Base-by-base conservation (phyloP, 148 eudicot species). In the Rheum nobile region DNA sequence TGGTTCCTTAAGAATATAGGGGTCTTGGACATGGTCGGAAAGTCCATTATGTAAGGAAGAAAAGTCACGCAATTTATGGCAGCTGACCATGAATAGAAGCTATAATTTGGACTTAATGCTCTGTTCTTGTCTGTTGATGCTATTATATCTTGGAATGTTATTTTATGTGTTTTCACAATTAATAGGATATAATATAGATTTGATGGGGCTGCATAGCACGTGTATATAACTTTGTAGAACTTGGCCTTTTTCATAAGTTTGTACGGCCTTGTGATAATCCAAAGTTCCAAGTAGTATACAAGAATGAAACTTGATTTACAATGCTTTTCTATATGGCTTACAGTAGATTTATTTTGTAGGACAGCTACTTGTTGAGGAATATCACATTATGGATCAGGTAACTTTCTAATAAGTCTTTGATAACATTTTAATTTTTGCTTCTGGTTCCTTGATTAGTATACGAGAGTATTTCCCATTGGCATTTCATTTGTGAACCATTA, bases 401-500 rank as follows among this genome's bases (percentile, higher is more conserved):
- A 32, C 6, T 14, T 32, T 32, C 70, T 65, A 31, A 65, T 8
- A 65, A 65, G 32, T 17, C 70, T 34, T 16, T 32, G 22, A 65
- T 31, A 31, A 32, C n/a, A n/a, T 63, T 32, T 16, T 63, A 3
- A 65, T 5, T 8, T 16, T 16, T 34, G 8, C 38, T 65, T 65
- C 32, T 34, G 22, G 50, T 41, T 59, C 8, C 9, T 71, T 71
- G 34, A 8, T 22, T 71, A 71, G 29, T 71, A 1, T 71, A 69
- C 22, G 14, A 41, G 1, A 9, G 42, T 71, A 8, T 69, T 12
- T 71, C 29, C 31, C 72, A 21, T 71, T 67, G 61, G 32, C 73
- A 16, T 71, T 75, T 81, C 35, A 74, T 78, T 78, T 82, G 59
- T 70, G 8, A 77, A 81, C 16, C 76, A 48, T 79, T 79, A 71